These are phyloP conservation scores for Paramecium octaurelia DNA, from an alignment of 73 alveolate species.

Conservation along the genomic window DNA sequence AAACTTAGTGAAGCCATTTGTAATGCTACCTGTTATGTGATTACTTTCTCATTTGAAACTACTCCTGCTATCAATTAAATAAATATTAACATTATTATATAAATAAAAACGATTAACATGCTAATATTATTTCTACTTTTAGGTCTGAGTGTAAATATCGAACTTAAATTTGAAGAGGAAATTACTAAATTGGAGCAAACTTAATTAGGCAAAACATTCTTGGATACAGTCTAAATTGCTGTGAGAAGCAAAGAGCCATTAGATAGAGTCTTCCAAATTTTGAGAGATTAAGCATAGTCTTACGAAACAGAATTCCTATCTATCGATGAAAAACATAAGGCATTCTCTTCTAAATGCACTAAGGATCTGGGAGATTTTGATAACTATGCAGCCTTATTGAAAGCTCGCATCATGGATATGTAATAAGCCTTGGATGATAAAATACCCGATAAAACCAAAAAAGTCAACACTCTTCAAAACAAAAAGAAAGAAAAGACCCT, in stretches of 20 bases:
- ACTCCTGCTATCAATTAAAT: not conserved
- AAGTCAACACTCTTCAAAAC: not conserved
- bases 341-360: not conserved
- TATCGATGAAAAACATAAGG: slow-evolving; percentile 8
- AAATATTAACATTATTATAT: slow-evolving; percentile 26
- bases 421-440: slow-evolving; percentile 15
- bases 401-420: not conserved
- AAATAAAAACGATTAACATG: slow-evolving; percentile 41
- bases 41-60: not conserved
- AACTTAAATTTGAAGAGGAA: slow-evolving; percentile 18
- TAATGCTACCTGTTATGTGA: slow-evolving; percentile 20
- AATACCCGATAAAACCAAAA: slow-evolving; percentile 21
- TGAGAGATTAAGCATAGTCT: not conserved
- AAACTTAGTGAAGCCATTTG: slow-evolving; percentile 39
- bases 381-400: not conserved
- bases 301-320: slow-evolving; percentile 16
- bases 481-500: not conserved
- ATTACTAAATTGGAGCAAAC: slow-evolving; percentile 5
- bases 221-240: slow-evolving; percentile 43
- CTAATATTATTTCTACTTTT: not conserved
- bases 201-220: slow-evolving; percentile 33
- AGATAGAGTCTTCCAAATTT: slow-evolving; percentile 37
- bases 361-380: slow-evolving; percentile 8
- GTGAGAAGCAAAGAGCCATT: slow-evolving; percentile 36
- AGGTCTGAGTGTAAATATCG: not conserved